Base-by-base conservation (phyloP, 257 asterid species). In the Petunia axillaris region DNA sequence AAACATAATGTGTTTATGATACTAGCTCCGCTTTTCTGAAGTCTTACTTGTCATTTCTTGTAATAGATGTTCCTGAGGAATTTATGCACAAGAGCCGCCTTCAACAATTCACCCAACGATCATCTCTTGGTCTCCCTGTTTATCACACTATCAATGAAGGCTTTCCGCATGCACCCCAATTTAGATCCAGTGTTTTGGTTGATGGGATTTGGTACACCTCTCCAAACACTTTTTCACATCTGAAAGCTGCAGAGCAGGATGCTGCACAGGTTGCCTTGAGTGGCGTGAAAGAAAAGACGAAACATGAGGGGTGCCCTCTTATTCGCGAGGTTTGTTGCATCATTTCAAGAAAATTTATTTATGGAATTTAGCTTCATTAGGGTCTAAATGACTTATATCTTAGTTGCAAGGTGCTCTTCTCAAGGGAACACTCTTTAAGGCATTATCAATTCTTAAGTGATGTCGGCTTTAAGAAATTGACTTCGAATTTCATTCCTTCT, bases 191-290 rank as follows among this genome's bases (percentile, higher is more conserved):
- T 1, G 93, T 92, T 50, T 84, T 76, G 60, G 92, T 92, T 8
- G 88, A 86, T 38, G 92, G 91, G 67, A 44, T 36, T 6, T 11
- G 75, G 36, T 89, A 79, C 76, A 25, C 8, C 64, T 84, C 94
- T 44, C 82, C 85, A 52, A 36, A 11, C 57, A 16, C 84, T 5
- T 92, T 82, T 84, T 0, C 85, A 0, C 82, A 50, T 46, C 70
- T 80, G 54, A 89, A 87, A 82, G 59, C 64, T 54, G 90, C 97
- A 1, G 94, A 92, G 77, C 90, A 88, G 60, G 89, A 82, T 55
- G 95, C 83, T 64, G 95, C 95, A 4, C 87, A 81, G 67, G 79
- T 83, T 54, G 92, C 95, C n/a, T 71, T 91, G 5, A 79, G 76
- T 43, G 66, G 58, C 48, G 15, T 89, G 52, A 66, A 2, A n/a